Percentiles rank a stretch among this genome's conserved stretches.
phyloP scores from a whole-genome alignment of 371 early-diverging fungal species.

The Mortierella sp. region DNA sequence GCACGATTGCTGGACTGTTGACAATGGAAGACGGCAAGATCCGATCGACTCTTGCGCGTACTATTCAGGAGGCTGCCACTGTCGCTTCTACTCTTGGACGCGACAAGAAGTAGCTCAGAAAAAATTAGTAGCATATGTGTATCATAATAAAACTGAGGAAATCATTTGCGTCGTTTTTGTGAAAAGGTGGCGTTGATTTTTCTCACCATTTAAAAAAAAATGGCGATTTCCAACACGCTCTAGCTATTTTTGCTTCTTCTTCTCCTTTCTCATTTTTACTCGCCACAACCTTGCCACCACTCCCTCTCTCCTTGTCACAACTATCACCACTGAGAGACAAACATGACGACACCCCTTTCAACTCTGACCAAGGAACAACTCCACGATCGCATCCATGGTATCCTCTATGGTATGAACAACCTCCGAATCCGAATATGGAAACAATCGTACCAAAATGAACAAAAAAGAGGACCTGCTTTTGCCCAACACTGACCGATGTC shows the following conservation, averaged over 20 bases:
- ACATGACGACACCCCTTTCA: conserved; percentile 20
- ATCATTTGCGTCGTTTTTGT: not conserved
- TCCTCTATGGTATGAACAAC: conserved; percentile 37
- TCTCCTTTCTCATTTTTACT: not conserved
- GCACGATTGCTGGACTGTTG: conserved; percentile 69
- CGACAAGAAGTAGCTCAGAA: conserved; percentile 36
- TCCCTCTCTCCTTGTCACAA: not conserved
- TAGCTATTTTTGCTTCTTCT: not conserved
- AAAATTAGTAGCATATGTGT: not conserved
- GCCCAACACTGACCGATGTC: not conserved
- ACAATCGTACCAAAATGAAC: too few species aligned
- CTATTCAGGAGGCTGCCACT: conserved; percentile 67
- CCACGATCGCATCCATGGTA: conserved; percentile 48
- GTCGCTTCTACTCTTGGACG: conserved; percentile 67
- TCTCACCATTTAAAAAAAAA: not conserved
- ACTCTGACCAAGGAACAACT: conserved; percentile 39
- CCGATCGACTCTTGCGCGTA: conserved; percentile 65
- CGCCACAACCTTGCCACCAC: not conserved
- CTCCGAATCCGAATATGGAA: not conserved
- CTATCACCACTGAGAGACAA: not conserved
- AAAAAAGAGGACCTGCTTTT: too few species aligned
- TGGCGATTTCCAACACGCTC: not conserved
- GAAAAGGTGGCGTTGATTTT: not conserved
- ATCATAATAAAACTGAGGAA: not conserved
- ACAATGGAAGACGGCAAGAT: conserved; percentile 72